Percentiles rank a stretch among this genome's conserved stretches.
Evolutionary conservation across 108 stramenopile genomes (phyloP).

Genomic region (Cyclotella cryptica): DNA sequence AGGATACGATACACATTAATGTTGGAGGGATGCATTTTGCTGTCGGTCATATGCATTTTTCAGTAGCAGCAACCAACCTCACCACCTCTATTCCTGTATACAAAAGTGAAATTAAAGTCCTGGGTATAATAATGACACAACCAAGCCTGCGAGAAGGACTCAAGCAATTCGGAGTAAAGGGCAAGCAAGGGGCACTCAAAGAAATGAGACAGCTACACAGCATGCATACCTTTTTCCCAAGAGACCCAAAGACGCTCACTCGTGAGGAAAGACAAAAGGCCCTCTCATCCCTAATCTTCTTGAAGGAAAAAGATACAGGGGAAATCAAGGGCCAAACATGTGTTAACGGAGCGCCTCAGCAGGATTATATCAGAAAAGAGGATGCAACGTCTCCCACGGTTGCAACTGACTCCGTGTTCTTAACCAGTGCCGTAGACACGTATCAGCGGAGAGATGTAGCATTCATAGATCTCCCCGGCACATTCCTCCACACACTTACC

Average conservation of each 20-base stretch:
- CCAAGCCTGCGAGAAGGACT: background rate
- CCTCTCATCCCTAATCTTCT: slow-evolving; percentile 43
- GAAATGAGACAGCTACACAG: background rate
- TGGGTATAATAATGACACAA: background rate
- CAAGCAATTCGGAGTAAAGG: background rate
- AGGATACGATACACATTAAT: too few species aligned
- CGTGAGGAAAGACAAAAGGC: slow-evolving; percentile 24
- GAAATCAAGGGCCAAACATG: slow-evolving; percentile 39
- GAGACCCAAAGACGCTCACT: slow-evolving; percentile 6
- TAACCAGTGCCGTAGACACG: slow-evolving; percentile 51
- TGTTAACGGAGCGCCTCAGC: slow-evolving; percentile 42
- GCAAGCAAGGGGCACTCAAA: background rate
- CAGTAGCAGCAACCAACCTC: too few species aligned
- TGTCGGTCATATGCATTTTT: too few species aligned
- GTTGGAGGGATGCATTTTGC: too few species aligned
- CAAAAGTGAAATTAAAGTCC: background rate
- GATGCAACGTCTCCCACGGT: slow-evolving; percentile 51
- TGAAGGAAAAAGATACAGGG: slow-evolving; percentile 49
- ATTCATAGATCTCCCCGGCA: slow-evolving; percentile 55
- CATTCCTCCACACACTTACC: slow-evolving; percentile 58
- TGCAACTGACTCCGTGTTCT: slow-evolving; percentile 32
- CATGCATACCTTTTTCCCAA: background rate
- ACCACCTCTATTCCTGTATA: background rate
- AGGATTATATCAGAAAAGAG: slow-evolving; percentile 37
- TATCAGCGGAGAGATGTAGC: slow-evolving; percentile 53